These are phyloP conservation scores for Sparassis latifolia DNA, from an alignment of 1,284 basidiomycete species.

Conservation along the genomic window DNA sequence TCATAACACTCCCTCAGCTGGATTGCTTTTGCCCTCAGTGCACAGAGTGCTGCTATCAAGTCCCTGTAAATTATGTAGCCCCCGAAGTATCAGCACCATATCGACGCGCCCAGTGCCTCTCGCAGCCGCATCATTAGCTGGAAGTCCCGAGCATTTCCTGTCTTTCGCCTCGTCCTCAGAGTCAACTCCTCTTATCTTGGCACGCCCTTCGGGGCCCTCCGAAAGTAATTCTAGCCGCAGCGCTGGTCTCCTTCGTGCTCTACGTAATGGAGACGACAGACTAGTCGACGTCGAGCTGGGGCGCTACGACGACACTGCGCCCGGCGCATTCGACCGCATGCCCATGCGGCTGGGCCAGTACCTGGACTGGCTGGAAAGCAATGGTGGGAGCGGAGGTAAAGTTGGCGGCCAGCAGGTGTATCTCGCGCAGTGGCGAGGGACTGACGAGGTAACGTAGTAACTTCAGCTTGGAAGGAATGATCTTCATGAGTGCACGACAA, in stretches of 20 bases:
- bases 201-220: background rate
- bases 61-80: too few relatives aligned
- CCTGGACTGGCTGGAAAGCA: conserved; percentile 17
- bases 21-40: too few relatives aligned
- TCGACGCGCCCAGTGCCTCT: background rate
- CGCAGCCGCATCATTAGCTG: background rate
- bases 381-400: background rate
- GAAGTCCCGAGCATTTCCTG: background rate
- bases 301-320: conserved; percentile 12
- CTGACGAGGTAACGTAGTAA: conserved; percentile 13
- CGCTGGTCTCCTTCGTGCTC: conserved; percentile 6
- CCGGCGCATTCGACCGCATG: conserved; percentile 10
- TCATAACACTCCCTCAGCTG: too few relatives aligned
- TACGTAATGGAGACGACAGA: conserved; percentile 11
- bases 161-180: background rate
- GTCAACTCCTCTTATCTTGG: background rate
- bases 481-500: background rate
- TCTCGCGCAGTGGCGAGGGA: conserved; percentile 21
- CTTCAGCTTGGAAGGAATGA: background rate
- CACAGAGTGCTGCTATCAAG: too few relatives aligned
- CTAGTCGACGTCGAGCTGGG: conserved; percentile 22
- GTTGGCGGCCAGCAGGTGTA: conserved; percentile 15
- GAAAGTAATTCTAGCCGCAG: background rate
- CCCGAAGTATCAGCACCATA: background rate
- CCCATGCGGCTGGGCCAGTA: conserved; percentile 15